Evolutionary conservation across 768 basidiomycete species (phyloP).

Genomic region (Cystobasidium tubakii): DNA sequence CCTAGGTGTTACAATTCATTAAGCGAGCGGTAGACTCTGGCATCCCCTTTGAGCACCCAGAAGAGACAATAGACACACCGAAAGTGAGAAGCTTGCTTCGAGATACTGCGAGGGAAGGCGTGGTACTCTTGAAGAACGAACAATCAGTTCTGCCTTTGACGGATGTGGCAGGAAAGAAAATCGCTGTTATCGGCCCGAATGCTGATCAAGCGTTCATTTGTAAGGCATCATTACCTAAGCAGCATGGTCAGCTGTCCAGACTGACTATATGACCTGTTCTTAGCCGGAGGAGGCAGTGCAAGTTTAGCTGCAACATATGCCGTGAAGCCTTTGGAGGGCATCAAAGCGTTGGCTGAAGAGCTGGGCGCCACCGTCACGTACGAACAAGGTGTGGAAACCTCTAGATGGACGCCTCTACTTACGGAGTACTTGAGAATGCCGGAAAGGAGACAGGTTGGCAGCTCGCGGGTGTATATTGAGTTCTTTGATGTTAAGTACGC

Average conservation of each 20-base stretch:
- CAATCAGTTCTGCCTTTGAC: slow-evolving; percentile 9
- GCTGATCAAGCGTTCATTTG: slow-evolving; percentile 46
- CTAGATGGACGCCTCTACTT: slow-evolving; percentile 43
- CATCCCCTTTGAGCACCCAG: slow-evolving; percentile 58
- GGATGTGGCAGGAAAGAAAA: slow-evolving; percentile 30
- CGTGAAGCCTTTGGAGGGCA: slow-evolving; percentile 49
- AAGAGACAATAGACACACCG: slow-evolving; percentile 51
- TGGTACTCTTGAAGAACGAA: slow-evolving; percentile 56
- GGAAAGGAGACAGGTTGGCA: not conserved
- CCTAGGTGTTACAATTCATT: slow-evolving; percentile 56
- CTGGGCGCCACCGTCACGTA: slow-evolving; percentile 21
- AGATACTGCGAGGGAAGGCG: slow-evolving; percentile 51
- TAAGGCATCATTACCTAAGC: slow-evolving; percentile 4
- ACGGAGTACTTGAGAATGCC: slow-evolving; percentile 42
- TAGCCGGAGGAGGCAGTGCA: slow-evolving; percentile 49
- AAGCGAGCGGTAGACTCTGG: slow-evolving; percentile 56
- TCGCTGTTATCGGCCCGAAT: slow-evolving; percentile 47
- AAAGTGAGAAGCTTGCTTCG: slow-evolving; percentile 53
- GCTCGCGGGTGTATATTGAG: slow-evolving; percentile 31
- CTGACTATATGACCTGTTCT: not conserved
- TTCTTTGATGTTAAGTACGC: slow-evolving; percentile 37
- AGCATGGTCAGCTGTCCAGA: not conserved
- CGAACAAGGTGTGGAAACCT: not conserved
- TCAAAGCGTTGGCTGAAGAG: slow-evolving; percentile 46
- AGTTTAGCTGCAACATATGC: slow-evolving; percentile 48